Conservation (phyloP, 2,329 filamentous ascomycete genomes). For the Neurospora crassa region DNA sequence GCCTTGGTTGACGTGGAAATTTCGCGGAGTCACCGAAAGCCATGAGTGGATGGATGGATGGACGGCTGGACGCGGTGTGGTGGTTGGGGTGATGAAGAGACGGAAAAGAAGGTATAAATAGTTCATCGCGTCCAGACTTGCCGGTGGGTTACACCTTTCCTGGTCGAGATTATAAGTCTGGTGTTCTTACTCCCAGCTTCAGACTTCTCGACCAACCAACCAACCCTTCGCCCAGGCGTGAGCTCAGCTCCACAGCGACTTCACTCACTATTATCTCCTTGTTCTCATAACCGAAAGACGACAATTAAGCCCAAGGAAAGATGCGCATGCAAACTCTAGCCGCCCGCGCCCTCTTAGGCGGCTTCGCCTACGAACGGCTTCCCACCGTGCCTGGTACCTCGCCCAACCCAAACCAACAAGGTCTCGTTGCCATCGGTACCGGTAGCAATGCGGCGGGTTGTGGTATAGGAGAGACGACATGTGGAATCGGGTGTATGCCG, state of each 20-base stretch:
- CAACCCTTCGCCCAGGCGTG: background rate
- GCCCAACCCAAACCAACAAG: slow-evolving; percentile 1
- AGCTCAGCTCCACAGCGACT: background rate
- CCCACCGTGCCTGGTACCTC: slow-evolving; percentile 1
- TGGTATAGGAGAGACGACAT: slow-evolving; percentile 14
- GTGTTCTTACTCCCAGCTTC: background rate
- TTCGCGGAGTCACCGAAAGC: background rate
- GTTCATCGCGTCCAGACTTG: background rate
- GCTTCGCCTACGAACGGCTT: slow-evolving; percentile 3
- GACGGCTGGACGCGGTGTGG: background rate
- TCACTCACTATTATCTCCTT: background rate
- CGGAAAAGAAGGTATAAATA: background rate
- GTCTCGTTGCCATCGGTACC: background rate
- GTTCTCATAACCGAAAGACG: background rate
- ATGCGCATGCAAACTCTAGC: background rate
- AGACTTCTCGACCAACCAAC: background rate
- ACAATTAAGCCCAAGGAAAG: background rate
- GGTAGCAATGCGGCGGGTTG: slow-evolving; percentile 13
- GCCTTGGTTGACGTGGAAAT: background rate
- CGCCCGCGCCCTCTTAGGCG: slow-evolving; percentile 5
- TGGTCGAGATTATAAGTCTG: background rate
- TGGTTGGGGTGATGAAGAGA: background rate
- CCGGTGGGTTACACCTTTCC: background rate
- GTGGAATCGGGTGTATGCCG: slow-evolving; percentile 23
- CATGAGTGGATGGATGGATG: background rate